phyloP scores from a whole-genome alignment of 192 early-diverging fungal genomes.

The Gonapodya prolifera region DNA sequence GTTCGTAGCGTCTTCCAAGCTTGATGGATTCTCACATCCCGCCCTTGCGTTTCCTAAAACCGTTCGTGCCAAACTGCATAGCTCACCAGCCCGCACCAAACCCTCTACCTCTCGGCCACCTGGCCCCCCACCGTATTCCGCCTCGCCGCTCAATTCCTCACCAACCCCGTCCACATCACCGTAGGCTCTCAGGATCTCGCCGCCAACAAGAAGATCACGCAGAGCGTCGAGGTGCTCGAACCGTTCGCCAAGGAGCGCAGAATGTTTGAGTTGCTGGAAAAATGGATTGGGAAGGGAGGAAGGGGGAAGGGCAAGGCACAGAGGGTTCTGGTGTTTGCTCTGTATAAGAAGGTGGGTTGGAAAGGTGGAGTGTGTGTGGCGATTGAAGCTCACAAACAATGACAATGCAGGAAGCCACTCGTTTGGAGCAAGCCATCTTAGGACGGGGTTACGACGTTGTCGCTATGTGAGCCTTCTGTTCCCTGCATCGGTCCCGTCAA shows the following conservation, averaged over 20 bases:
- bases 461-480: background rate
- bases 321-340: conserved; percentile 74
- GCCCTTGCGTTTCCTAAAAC: too few species aligned
- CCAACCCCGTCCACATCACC: conserved; percentile 62
- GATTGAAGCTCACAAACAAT: too few species aligned
- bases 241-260: conserved; percentile 58
- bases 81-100: conserved; percentile 6
- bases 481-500: background rate
- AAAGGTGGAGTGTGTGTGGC: too few species aligned
- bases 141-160: conserved; percentile 70
- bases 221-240: conserved; percentile 83
- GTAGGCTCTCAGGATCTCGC: conserved; percentile 81
- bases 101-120: conserved; percentile 47
- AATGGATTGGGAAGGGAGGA: conserved; percentile 38
- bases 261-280: conserved; percentile 61
- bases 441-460: conserved; percentile 64
- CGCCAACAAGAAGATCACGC: conserved; percentile 72
- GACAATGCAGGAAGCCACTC: conserved; percentile 61
- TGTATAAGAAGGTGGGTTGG: conserved; percentile 85
- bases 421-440: conserved; percentile 60
- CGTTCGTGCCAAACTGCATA: background rate
- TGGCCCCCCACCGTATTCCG: conserved; percentile 86
- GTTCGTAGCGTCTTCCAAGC: conserved; percentile 86
- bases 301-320: conserved; percentile 45
- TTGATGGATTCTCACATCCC: conserved; percentile 21